Conservation (phyloP, 495 filamentous ascomycete species). For the Aspergillus haitiensis region DNA sequence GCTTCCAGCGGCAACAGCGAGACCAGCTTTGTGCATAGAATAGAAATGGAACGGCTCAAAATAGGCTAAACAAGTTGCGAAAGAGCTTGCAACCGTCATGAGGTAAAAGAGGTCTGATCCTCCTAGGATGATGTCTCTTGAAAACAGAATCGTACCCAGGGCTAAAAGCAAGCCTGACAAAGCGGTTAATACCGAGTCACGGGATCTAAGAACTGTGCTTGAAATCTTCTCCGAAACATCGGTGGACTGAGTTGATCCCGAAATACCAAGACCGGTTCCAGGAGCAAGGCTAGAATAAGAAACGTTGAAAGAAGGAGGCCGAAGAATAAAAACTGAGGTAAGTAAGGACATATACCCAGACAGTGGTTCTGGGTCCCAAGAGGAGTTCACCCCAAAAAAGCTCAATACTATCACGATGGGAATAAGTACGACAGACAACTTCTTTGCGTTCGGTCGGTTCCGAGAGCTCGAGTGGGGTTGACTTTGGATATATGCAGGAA, state of each 20-base stretch:
- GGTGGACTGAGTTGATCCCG: constrained; percentile 16
- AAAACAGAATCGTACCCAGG: constrained; percentile 25
- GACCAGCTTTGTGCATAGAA: constrained; percentile 38
- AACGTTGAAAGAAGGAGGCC: constrained; percentile 8
- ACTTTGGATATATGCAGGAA: constrained; percentile 32
- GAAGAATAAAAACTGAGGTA: constrained; percentile 38
- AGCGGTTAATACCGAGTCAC: constrained; percentile 34
- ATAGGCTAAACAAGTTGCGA: constrained; percentile 34
- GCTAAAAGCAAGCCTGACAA: constrained; percentile 32
- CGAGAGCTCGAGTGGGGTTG: constrained; percentile 10
- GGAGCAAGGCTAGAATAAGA: constrained; percentile 6
- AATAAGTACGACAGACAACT: constrained; percentile 31
- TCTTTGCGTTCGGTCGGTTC: constrained; percentile 34
- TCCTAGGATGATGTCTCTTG: constrained; percentile 27
- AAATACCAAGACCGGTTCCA: constrained; percentile 31
- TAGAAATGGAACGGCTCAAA: constrained; percentile 29
- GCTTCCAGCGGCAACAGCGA: constrained; percentile 32
- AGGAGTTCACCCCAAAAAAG: constrained; percentile 36
- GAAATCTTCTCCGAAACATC: constrained; percentile 18
- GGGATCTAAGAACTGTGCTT: constrained; percentile 14
- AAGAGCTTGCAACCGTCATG: constrained; percentile 27
- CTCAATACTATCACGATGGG: constrained; percentile 30
- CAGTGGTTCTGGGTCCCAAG: constrained; percentile 35
- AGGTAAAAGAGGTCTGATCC: constrained; percentile 30
- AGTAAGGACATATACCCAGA: constrained; percentile 50